Evolutionary conservation across 805 yeast genomes (phyloP).

Genomic region (Candida xyloterini): DNA sequence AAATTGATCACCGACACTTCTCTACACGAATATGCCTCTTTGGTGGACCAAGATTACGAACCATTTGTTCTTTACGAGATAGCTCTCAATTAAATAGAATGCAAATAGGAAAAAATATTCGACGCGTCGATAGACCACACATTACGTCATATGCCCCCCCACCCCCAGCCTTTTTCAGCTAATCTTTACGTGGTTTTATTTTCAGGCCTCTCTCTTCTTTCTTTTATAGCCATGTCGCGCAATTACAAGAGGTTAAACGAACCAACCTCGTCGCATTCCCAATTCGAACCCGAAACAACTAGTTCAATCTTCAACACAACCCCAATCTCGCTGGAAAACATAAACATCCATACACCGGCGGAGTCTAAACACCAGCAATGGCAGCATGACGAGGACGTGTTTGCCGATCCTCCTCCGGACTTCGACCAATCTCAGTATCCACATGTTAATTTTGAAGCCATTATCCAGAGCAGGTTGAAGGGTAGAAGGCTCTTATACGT

Average conservation of each 20-base stretch:
- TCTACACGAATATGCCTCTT: constrained; percentile 81
- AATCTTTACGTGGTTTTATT: constrained; percentile 4
- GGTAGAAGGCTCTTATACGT: constrained; percentile 27
- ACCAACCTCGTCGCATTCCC: constrained; percentile 6
- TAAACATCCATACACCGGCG: constrained; percentile 4
- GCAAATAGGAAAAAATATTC: not conserved
- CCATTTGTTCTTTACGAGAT: constrained; percentile 86
- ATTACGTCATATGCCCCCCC: constrained; percentile 5
- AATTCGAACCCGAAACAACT: constrained; percentile 13
- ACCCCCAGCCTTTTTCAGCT: not conserved
- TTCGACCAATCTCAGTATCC: constrained; percentile 9
- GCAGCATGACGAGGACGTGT: constrained; percentile 16
- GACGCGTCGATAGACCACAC: constrained; percentile 9
- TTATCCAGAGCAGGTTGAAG: constrained; percentile 18
- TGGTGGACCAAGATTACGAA: constrained; percentile 93
- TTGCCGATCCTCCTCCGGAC: constrained; percentile 6
- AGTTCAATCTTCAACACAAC: constrained; percentile 11
- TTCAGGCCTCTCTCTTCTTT: not conserved
- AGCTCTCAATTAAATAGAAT: constrained; percentile 32
- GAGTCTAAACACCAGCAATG: constrained; percentile 12
- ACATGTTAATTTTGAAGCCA: constrained; percentile 21
- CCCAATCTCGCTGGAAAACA: constrained; percentile 10
- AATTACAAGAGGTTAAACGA: constrained; percentile 15
- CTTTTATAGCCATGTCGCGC: constrained; percentile 11
- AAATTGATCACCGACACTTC: constrained; percentile 54